phyloP scores from a whole-genome alignment of 108 stramenopile species.

The Nitzschia inconspicua region DNA sequence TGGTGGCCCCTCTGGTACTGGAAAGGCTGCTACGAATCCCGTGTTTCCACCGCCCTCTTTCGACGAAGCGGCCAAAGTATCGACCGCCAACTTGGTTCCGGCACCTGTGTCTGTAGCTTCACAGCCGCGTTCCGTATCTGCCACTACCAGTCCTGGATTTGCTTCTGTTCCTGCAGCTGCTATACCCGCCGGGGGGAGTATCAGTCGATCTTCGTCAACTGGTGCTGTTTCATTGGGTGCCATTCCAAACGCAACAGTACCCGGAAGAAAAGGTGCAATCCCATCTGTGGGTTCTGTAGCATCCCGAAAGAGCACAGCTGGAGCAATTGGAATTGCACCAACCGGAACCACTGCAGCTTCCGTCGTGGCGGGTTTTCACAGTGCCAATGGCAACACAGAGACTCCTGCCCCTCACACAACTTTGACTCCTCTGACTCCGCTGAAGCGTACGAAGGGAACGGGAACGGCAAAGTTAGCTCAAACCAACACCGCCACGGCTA shows the following conservation, averaged over 20 bases:
- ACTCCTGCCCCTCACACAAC: constrained; percentile 60
- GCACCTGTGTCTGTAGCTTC: constrained; percentile 42
- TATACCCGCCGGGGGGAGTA: not conserved
- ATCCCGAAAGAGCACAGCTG: not conserved
- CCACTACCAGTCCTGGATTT: constrained; percentile 17
- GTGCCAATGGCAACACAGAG: constrained; percentile 12
- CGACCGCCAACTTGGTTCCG: constrained; percentile 33
- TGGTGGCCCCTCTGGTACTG: constrained; percentile 84
- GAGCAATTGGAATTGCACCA: constrained; percentile 4
- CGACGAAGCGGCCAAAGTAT: constrained; percentile 61
- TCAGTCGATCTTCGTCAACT: constrained; percentile 4
- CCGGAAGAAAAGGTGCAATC: constrained; percentile 8
- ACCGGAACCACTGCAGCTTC: constrained; percentile 58
- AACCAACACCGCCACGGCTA: not conserved
- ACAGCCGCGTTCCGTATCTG: constrained; percentile 24
- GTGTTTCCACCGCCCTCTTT: constrained; percentile 83
- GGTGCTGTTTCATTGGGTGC: constrained; percentile 8
- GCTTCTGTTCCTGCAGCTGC: constrained; percentile 22
- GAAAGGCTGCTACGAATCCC: constrained; percentile 60
- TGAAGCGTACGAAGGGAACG: constrained; percentile 49
- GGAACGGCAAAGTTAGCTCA: constrained; percentile 19
- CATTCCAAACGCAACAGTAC: constrained; percentile 5
- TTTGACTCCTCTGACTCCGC: constrained; percentile 69
- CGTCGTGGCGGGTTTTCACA: constrained; percentile 71
- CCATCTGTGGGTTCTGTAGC: not conserved